phyloP scores from a whole-genome alignment of 148 eudicot species.

The Rhododendron mucronatum region DNA sequence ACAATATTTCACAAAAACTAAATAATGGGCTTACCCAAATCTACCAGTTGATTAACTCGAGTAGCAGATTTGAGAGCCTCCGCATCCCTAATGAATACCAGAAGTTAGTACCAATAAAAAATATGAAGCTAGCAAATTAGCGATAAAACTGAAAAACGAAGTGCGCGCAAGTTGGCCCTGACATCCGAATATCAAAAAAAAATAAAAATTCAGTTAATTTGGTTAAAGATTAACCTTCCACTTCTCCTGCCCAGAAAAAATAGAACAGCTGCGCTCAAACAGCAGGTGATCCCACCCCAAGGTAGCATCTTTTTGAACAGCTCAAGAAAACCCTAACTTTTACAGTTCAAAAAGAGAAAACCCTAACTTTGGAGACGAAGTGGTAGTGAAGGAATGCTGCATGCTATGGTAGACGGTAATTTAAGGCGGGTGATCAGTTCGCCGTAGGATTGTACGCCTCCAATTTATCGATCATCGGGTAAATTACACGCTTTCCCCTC shows the following conservation, averaged over 20 bases:
- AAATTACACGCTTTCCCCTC: not conserved
- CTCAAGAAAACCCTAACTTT: slow-evolving; percentile 14
- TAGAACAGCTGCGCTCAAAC: slow-evolving; percentile 87
- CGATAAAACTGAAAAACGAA: not conserved
- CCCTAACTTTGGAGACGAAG: slow-evolving; percentile 1
- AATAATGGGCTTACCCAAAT: slow-evolving; percentile 53
- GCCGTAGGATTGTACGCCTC: not conserved
- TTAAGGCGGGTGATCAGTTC: not conserved
- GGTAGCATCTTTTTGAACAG: slow-evolving; percentile 24
- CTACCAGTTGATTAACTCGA: slow-evolving; percentile 79
- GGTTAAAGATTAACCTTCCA: not conserved
- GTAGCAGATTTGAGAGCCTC: slow-evolving; percentile 71
- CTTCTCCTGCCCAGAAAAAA: slow-evolving; percentile 87
- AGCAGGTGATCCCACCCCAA: slow-evolving; percentile 86
- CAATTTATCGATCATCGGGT: not conserved
- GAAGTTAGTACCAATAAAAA: not conserved
- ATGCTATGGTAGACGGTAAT: not conserved
- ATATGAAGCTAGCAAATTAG: not conserved
- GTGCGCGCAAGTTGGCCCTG: too few relatives aligned
- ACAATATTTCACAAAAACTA: not conserved
- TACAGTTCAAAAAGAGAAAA: not conserved
- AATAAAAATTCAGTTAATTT: not conserved
- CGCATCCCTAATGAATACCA: slow-evolving; percentile 52
- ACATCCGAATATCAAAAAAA: too few relatives aligned
- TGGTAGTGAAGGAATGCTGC: not conserved